phyloP scores from a whole-genome alignment of 2,329 filamentous ascomycete genomes.

The Phoma sp. region DNA sequence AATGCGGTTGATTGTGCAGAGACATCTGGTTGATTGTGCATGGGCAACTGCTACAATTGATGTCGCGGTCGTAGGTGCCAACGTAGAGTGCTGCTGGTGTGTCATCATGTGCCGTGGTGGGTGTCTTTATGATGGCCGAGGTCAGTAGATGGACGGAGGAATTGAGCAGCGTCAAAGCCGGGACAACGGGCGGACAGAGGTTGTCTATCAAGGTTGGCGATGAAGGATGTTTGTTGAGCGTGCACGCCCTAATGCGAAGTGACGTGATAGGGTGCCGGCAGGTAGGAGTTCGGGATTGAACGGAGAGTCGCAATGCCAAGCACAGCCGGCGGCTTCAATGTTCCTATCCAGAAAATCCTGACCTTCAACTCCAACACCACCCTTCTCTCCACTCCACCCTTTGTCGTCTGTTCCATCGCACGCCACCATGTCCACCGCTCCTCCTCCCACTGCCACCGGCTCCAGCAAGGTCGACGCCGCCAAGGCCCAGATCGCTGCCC shows the following conservation, averaged over 20 bases:
- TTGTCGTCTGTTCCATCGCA: slow-evolving; percentile 21
- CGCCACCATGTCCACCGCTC: slow-evolving; percentile 38
- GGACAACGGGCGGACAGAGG: background rate
- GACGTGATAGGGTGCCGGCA: slow-evolving; percentile 14
- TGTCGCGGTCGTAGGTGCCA: background rate
- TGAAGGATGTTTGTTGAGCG: slow-evolving; percentile 18
- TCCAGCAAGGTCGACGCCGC: slow-evolving; percentile 60
- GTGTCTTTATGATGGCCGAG: slow-evolving; percentile 4
- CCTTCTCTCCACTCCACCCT: slow-evolving; percentile 38
- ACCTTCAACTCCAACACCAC: slow-evolving; percentile 20
- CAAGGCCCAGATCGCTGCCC: slow-evolving; percentile 55
- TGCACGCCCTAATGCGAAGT: slow-evolving; percentile 12
- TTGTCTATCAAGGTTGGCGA: slow-evolving; percentile 3
- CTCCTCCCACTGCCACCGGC: slow-evolving; percentile 57
- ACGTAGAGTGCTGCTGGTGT: background rate
- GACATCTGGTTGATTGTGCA: background rate
- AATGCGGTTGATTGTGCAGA: background rate
- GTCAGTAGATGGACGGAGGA: background rate
- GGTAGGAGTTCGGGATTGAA: slow-evolving; percentile 9
- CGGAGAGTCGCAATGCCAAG: too few species aligned
- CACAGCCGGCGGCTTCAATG: too few species aligned
- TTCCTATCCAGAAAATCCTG: slow-evolving; percentile 23
- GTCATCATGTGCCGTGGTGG: background rate
- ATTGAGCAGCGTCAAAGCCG: background rate
- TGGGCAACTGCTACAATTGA: background rate